phyloP scores from a whole-genome alignment of 2,329 filamentous ascomycete species.

The Phialocephala subalpina region DNA sequence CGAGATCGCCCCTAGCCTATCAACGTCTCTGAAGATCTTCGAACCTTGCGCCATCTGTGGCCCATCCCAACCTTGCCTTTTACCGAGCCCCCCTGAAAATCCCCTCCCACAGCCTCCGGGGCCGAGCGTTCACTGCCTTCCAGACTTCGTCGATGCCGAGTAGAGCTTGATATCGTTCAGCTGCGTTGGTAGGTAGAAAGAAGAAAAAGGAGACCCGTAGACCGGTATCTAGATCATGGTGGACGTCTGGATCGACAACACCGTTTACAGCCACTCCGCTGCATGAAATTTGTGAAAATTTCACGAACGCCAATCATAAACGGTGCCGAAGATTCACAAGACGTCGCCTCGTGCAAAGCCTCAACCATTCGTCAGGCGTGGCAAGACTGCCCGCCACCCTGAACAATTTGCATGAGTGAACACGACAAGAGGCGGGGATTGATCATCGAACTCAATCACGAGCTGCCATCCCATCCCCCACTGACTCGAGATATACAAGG shows the following conservation, averaged over 20 bases:
- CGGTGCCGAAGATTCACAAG: neutral
- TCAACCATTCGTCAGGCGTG: neutral
- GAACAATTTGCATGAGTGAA: constrained; percentile 1
- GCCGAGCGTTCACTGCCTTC: neutral
- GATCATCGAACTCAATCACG: constrained; percentile 18
- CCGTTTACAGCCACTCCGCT: neutral
- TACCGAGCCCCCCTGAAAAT: neutral
- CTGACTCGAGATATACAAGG: constrained; percentile 21
- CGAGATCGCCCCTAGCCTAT: constrained; percentile 10
- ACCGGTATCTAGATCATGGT: neutral
- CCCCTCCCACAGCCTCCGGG: constrained; percentile 9
- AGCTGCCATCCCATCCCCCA: constrained; percentile 18
- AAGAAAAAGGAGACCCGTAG: neutral
- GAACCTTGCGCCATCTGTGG: constrained; percentile 9
- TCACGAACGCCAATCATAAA: neutral
- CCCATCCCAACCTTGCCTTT: neutral
- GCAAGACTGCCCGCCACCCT: neutral
- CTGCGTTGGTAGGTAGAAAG: constrained; percentile 1
- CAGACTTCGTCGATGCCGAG: constrained; percentile 14
- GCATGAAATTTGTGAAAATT: constrained; percentile 5
- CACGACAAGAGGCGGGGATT: constrained; percentile 16
- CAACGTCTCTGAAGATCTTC: constrained; percentile 21
- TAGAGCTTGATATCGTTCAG: constrained; percentile 7
- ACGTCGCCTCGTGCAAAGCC: constrained; percentile 14
- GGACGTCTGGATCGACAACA: neutral